Evolutionary conservation across 1,284 basidiomycete species (phyloP), one percentile per base, ranked within the genome.

Genomic region (Marasmius tenuissimus): DNA sequence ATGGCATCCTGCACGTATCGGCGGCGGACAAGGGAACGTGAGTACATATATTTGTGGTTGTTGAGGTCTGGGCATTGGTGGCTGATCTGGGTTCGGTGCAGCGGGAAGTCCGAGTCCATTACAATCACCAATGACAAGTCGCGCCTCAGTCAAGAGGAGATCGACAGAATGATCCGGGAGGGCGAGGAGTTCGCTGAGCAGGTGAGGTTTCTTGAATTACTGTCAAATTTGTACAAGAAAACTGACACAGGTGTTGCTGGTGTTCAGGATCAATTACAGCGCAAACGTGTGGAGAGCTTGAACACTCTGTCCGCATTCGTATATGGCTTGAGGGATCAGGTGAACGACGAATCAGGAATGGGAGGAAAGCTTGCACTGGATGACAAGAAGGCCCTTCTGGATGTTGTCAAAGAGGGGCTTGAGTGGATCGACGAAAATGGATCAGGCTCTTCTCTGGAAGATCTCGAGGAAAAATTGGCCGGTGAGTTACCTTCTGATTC

Each of bases 81-180:
- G 52, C 12, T 8, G 27, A 16, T 6, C 38, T 34, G 57, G 56
- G 47, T 52, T 27, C 4, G 27, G 27, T 27, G 27, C 27, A 76
- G 75, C 70, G 92, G 93, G 70, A 94, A 92, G 78, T 86, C 85
- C 58, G 85, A 87, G 77, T 81, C 84, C 69, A 91, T 94, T 77
- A 91, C 88, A 67, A 91, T 66, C 51, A 59, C 47, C 20, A 64
- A 64, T 45, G 64, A 65, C 22, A 35, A 58, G 33, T 49, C 50
- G 27, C 65, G 62, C 39, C 34, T 66, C 7, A 61, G 52, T 51
- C 35, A 51, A 37, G 60, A 63, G 22, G 62, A 66, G n/a, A 64
- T 66, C 22, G 39, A 57, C 22, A 16, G 57, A 22, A 66, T 66
- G 63, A 58, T 66, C 12, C 42, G 51, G 27, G 65, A 61, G 20